Conservation (phyloP, 2,329 filamentous ascomycete species). For the Hymenotorrendiella dingleyae region DNA sequence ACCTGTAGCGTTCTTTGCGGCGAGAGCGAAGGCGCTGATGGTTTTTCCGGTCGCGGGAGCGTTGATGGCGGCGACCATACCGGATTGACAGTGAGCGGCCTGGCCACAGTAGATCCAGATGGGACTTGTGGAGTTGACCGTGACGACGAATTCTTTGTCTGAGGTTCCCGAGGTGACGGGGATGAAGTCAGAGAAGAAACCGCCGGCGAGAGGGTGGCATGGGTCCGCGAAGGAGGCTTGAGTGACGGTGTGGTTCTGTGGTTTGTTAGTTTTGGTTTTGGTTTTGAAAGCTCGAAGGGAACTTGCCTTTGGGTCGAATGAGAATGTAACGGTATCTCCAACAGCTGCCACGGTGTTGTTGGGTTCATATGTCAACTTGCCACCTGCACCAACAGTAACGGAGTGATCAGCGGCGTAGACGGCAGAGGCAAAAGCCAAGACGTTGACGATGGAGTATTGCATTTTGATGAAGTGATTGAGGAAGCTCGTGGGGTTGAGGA, state of each 20-base stretch:
- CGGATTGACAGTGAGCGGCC: constrained; percentile 39
- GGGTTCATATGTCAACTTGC: constrained; percentile 78
- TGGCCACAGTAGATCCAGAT: constrained; percentile 39
- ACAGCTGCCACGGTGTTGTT: constrained; percentile 31
- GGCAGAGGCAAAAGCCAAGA: constrained; percentile 12
- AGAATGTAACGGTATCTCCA: constrained; percentile 31
- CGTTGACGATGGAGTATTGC: constrained; percentile 15
- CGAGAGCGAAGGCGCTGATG: constrained; percentile 33
- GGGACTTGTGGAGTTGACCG: constrained; percentile 35
- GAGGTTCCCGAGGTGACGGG: constrained; percentile 27
- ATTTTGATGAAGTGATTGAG: constrained; percentile 13
- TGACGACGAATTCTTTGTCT: constrained; percentile 34
- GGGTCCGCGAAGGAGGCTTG: constrained; percentile 37
- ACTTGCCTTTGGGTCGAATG: constrained; percentile 30
- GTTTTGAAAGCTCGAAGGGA: too few species aligned
- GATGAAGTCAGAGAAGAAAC: constrained; percentile 36
- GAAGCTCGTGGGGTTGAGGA: too few species aligned
- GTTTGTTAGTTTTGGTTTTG: too few species aligned
- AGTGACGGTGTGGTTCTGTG: constrained; percentile 31
- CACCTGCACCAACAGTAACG: constrained; percentile 78
- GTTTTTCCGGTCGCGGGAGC: constrained; percentile 32
- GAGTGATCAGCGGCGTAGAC: constrained; percentile 28
- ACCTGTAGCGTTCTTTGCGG: constrained; percentile 22
- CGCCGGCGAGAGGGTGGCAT: constrained; percentile 34
- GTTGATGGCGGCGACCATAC: constrained; percentile 47